These are phyloP conservation scores for Nakataea oryzae DNA, from an alignment of 2,329 filamentous ascomycete genomes.

Conservation along the genomic window DNA sequence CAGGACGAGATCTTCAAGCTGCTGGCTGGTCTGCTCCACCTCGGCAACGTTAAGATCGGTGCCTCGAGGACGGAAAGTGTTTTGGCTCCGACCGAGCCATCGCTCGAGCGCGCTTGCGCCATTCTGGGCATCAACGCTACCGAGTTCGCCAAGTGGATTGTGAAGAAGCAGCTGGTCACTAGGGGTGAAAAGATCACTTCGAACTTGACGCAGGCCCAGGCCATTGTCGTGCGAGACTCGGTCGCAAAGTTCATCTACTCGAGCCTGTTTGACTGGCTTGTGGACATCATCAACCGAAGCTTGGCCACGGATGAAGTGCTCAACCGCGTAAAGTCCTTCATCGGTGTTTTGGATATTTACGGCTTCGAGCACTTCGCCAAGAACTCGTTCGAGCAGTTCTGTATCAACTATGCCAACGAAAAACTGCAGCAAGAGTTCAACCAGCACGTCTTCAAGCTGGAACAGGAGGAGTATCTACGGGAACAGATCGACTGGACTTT, in stretches of 20 bases:
- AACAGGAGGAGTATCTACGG: conserved; percentile 93
- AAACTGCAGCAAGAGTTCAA: conserved; percentile 99
- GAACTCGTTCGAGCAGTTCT: conserved; percentile 99
- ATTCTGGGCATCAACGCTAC: conserved; percentile 79
- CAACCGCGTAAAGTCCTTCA: conserved; percentile 75
- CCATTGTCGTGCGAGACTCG: conserved; percentile 87
- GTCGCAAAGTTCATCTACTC: conserved; percentile 99
- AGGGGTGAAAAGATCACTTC: conserved; percentile 96
- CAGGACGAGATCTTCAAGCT: conserved; percentile 84
- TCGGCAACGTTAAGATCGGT: conserved; percentile 94
- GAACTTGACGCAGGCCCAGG: conserved; percentile 87
- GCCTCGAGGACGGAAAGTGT: conserved; percentile 82
- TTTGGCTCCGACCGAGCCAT: conserved; percentile 69
- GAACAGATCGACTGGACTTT: conserved; percentile 99
- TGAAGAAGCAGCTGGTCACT: conserved; percentile 97
- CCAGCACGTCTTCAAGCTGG: conserved; percentile 96
- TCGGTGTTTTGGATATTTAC: conserved; percentile 98
- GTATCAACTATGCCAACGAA: conserved; percentile 99
- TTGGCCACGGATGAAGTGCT: conserved; percentile 84
- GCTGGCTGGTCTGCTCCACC: conserved; percentile 80
- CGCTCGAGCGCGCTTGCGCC: conserved; percentile 68
- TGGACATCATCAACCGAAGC: conserved; percentile 90
- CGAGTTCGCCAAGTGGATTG: conserved; percentile 94
- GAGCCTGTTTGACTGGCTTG: conserved; percentile 95
- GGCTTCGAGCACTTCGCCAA: conserved; percentile 99